Conservation (phyloP, 208 protist species). For the Crithidia thermophila region DNA sequence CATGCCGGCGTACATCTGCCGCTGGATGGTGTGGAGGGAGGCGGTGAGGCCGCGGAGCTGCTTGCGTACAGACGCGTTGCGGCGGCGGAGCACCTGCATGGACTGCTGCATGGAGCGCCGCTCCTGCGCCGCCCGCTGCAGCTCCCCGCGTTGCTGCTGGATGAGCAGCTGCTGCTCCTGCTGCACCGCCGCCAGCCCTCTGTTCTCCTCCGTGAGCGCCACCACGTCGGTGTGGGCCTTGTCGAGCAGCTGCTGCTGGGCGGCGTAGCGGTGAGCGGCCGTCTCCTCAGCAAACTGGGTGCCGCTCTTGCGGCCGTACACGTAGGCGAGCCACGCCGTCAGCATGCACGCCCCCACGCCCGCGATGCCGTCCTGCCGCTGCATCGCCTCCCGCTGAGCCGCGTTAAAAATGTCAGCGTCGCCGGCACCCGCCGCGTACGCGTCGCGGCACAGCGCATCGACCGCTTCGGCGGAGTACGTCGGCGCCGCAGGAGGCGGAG, state of each 20-base stretch:
- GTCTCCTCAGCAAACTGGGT: conserved; percentile 8
- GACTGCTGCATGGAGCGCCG: conserved; percentile 14
- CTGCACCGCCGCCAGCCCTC: background rate
- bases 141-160: conserved; percentile 16
- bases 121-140: conserved; percentile 22
- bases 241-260: conserved; percentile 21
- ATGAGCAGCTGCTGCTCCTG: conserved; percentile 28
- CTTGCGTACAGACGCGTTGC: conserved; percentile 15
- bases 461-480: conserved; percentile 18
- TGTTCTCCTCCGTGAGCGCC: conserved; percentile 15
- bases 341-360: conserved; percentile 25
- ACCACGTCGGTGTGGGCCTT: conserved; percentile 18
- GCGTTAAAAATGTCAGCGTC: conserved; percentile 42
- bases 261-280: conserved; percentile 12
- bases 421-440: conserved; percentile 36
- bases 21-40: conserved; percentile 19
- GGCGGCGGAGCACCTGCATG: conserved; percentile 10
- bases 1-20: conserved; percentile 19
- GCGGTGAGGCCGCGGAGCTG: conserved; percentile 16
- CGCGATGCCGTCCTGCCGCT: conserved; percentile 21
- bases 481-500: background rate
- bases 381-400: conserved; percentile 34
- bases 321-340: conserved; percentile 38
- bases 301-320: conserved; percentile 31
- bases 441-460: conserved; percentile 41